These are phyloP conservation scores for Diaporthe eres DNA, from an alignment of 2,329 filamentous ascomycete species.

Conservation along the genomic window DNA sequence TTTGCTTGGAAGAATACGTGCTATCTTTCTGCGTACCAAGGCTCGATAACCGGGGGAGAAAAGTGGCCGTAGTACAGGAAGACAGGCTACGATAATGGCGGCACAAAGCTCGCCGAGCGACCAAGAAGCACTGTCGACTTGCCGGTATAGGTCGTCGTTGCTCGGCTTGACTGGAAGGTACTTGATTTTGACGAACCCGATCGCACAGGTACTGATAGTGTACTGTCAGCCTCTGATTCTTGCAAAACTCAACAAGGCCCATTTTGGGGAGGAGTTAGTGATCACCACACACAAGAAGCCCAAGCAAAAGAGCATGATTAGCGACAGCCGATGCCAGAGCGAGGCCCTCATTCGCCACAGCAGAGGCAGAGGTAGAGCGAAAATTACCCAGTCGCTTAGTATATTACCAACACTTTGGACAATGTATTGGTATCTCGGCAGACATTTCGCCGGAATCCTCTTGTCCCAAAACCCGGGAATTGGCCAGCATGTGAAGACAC, in stretches of 20 bases:
- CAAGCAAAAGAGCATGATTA: constrained; percentile 8
- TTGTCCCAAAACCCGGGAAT: constrained; percentile 22
- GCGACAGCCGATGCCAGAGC: constrained; percentile 1
- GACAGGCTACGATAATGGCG: not conserved
- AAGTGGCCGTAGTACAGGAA: not conserved
- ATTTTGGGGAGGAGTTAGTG: not conserved
- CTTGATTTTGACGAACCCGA: constrained; percentile 6
- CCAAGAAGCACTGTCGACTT: constrained; percentile 16
- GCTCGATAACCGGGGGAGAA: not conserved
- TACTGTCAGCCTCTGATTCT: not conserved
- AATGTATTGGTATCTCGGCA: constrained; percentile 3
- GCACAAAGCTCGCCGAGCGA: constrained; percentile 22
- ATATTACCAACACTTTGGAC: constrained; percentile 13
- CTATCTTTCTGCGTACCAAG: not conserved
- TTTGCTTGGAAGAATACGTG: not conserved
- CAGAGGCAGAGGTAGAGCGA: constrained; percentile 6
- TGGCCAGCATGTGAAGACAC: constrained; percentile 21
- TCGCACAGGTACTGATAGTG: not conserved
- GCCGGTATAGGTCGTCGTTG: not conserved
- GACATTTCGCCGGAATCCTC: not conserved
- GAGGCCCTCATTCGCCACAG: constrained; percentile 1
- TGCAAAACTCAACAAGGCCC: not conserved
- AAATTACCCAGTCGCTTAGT: constrained; percentile 6
- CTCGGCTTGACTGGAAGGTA: not conserved
- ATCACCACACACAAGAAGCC: constrained; percentile 19